phyloP scores from a whole-genome alignment of 2,329 filamentous ascomycete genomes.

The Endoconidiophora laricicola region DNA sequence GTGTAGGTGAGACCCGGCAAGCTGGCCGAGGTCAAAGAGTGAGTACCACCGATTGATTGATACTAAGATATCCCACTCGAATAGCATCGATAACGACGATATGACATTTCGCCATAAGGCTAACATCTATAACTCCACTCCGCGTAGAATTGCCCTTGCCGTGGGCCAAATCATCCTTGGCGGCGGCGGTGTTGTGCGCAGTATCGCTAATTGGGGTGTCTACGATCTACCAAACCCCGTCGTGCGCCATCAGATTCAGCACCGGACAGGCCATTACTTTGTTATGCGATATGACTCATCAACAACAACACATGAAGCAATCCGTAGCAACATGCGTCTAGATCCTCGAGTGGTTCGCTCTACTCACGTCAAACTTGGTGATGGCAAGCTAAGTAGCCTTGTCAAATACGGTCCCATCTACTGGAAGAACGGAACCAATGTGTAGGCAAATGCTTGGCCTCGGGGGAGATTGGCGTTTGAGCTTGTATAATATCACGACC shows the following conservation, averaged over 20 bases:
- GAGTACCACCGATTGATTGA: conserved; percentile 22
- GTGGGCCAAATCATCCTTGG: conserved; percentile 69
- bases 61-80: no score
- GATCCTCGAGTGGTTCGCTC: conserved; percentile 86
- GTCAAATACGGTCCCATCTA: conserved; percentile 32
- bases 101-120: neutral
- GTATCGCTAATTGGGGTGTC: conserved; percentile 87
- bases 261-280: conserved; percentile 87
- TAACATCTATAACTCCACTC: neutral
- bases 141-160: conserved; percentile 63
- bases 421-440: conserved; percentile 27
- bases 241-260: conserved; percentile 64
- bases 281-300: conserved; percentile 89
- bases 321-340: conserved; percentile 59
- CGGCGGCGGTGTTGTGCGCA: conserved; percentile 76
- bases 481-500: conserved; percentile 5
- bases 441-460: neutral
- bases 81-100: neutral
- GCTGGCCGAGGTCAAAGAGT: conserved; percentile 90
- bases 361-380: conserved; percentile 71
- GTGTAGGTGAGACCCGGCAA: conserved; percentile 77
- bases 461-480: no score
- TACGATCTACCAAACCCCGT: conserved; percentile 71
- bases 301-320: conserved; percentile 51
- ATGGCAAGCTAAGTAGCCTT: conserved; percentile 36